Evolutionary conservation across 148 eudicot species (phyloP), one percentile per base, ranked within the genome.

Genomic region (Oxyria digyna): DNA sequence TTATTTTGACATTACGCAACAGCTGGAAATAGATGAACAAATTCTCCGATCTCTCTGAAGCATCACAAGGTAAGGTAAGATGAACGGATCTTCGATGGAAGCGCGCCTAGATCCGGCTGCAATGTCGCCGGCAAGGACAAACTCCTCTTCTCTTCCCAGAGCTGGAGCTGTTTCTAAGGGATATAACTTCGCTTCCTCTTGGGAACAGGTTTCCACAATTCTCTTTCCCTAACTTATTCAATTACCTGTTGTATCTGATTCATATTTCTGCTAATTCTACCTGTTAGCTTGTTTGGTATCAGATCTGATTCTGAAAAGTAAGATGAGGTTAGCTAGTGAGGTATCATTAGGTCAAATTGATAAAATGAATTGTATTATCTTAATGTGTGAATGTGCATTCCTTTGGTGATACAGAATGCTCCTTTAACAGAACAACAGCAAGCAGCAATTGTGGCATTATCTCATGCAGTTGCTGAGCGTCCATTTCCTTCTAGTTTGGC

Each of bases 361-460:
- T 20, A 21, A 50, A 50, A 27, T 7, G 27, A 43, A 43, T 43
- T 15, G 49, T 43, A 13, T 17, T 43, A 17, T 15, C 4, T 12
- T 43, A 13, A 15, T 4, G 49, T n/a, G 49, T 43, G 4, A 15
- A 4, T 15, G 18, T 14, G 17, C 46, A 66, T 41, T 37, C 38
- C 26, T 35, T 59, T 48, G 41, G 13, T 72, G 71, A 23, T 70
- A 17, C 72, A 94, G 98, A 87, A 84, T 82, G 90, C 98, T 71
- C 98, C 97, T 52, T 73, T 94, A 80, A 86, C 95, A 50, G 98
- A 94, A 69, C 95, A 90, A 49, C 96, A 94, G 71, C 96, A 88
- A 84, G 83, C 96, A 27, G 98, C 98, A 26, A 83, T 94, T 48
- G 75, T 76, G 11, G 91, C 97, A 31, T 85, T 94, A 69, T 88